Base-by-base conservation (phyloP, 129 eudicot genomes). In the Flaveria robusta region DNA sequence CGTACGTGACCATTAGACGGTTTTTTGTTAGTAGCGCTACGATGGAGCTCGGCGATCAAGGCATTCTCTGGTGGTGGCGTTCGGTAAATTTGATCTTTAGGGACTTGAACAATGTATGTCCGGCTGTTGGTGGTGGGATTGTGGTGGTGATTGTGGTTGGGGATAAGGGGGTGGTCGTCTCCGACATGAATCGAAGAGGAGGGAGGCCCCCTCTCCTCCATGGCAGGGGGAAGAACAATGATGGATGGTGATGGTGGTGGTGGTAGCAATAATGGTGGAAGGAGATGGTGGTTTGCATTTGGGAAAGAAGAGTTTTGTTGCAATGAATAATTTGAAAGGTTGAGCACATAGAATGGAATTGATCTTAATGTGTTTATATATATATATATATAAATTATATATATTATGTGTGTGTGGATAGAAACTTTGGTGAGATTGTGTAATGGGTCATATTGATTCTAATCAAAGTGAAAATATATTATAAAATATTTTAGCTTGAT, bases 201-300 rank as follows among this genome's bases (percentile, higher is more conserved):
- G 50, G 82, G 82, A 71, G 86, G 71, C 77, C 47, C 74, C 86
- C 82, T 85, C 82, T 86, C 86, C 86, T 78, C 89, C 89, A 82
- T 82, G 70, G 79, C 72, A 67, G 68, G 79, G 63, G 9, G 84
- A 77, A 70, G 82, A 79, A 74, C 74, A 74, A 80, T 15, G 82
- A 66, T 22, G 23, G 66, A 24, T 37, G 59, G 71, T 34, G 76
- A 59, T 62, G 72, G 77, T 22, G 62, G 56, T 7, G 58, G 58
- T 13, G n/a, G 6, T 18, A 73, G 37, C 37, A 31, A 31, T 31
- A 31, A 31, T 31, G 39, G 39, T 34, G 39, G 39, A 5, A 34
- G 39, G 39, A 7, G 39, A 24, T 46, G 47, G 54, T 64, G 68
- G 73, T 70, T 66, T 23, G 56, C 68, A 66, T 75, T n/a, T n/a